phyloP scores from a whole-genome alignment of 768 basidiomycete genomes.

The Asterophora parasitica region DNA sequence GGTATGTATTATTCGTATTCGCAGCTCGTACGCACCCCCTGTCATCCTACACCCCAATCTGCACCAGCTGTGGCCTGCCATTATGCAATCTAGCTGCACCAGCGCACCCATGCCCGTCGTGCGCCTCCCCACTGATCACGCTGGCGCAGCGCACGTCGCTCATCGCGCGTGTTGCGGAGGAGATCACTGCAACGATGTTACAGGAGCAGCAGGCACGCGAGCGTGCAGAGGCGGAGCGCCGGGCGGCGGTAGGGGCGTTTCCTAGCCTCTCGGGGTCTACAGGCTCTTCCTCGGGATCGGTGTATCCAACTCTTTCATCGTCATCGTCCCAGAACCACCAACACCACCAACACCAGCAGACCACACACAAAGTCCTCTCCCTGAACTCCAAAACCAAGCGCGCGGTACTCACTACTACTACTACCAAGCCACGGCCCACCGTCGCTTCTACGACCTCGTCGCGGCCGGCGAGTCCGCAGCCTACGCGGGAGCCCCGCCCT shows the following conservation, averaged over 20 bases:
- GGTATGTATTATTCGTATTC: neutral
- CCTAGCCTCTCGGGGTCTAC: slow-evolving; percentile 38
- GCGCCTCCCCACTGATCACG: slow-evolving; percentile 36
- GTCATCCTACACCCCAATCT: slow-evolving; percentile 54
- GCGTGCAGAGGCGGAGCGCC: slow-evolving; percentile 42
- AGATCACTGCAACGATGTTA: slow-evolving; percentile 37
- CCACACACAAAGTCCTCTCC: slow-evolving; percentile 52
- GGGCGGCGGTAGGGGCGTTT: slow-evolving; percentile 54
- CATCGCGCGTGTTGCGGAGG: slow-evolving; percentile 36
- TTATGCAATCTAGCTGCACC: slow-evolving; percentile 56
- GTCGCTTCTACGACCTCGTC: no score
- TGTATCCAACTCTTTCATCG: neutral
- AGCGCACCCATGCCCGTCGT: slow-evolving; percentile 51
- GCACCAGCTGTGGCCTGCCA: slow-evolving; percentile 56
- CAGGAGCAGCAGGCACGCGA: slow-evolving; percentile 47
- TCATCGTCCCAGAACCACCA: slow-evolving; percentile 12
- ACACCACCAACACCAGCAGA: slow-evolving; percentile 13
- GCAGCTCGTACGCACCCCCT: slow-evolving; percentile 54
- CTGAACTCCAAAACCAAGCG: slow-evolving; percentile 46
- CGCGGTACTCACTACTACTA: slow-evolving; percentile 52
- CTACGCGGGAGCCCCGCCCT: slow-evolving; percentile 30
- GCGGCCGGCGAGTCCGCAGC: slow-evolving; percentile 29
- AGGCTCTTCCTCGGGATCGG: slow-evolving; percentile 5
- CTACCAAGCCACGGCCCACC: slow-evolving; percentile 29
- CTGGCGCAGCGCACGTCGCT: slow-evolving; percentile 29